These are phyloP conservation scores for Diversispora epigaea DNA, from an alignment of 192 early-diverging fungal species.

Conservation along the genomic window DNA sequence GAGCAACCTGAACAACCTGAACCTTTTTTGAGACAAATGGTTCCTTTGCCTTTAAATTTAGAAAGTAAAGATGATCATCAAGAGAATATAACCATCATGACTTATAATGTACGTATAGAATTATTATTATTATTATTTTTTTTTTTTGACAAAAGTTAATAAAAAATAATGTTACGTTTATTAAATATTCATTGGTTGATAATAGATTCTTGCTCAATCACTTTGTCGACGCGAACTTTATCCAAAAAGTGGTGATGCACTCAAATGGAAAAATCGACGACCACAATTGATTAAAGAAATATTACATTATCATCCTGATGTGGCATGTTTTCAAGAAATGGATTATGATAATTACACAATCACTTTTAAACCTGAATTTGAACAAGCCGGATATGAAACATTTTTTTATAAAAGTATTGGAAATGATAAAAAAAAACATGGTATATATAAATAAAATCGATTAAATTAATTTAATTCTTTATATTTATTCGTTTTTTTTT, in stretches of 20 bases:
- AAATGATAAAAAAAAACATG: slow-evolving; percentile 10
- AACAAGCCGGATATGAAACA: slow-evolving; percentile 5
- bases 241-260: slow-evolving; percentile 24
- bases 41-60: neutral
- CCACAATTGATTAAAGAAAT: slow-evolving; percentile 22
- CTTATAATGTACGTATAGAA: slow-evolving; percentile 23
- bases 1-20: neutral
- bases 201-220: slow-evolving; percentile 19
- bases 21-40: slow-evolving; percentile 20
- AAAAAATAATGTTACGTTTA: neutral
- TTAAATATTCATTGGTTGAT: neutral
- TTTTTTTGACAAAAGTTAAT: neutral
- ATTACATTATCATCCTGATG: slow-evolving; percentile 23
- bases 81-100: slow-evolving; percentile 13
- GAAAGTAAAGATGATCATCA: neutral
- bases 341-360: neutral
- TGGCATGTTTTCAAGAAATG: slow-evolving; percentile 31
- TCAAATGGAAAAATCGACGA: slow-evolving; percentile 31
- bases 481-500: neutral
- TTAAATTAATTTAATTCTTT: no score
- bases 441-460: neutral
- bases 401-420: neutral
- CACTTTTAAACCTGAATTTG: slow-evolving; percentile 31
- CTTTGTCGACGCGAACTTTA: neutral
- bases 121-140: no score